Evolutionary conservation across 2,329 filamentous ascomycete genomes (phyloP), one percentile per base, ranked within the genome.

Genomic region (Chaetothyriales sp.): DNA sequence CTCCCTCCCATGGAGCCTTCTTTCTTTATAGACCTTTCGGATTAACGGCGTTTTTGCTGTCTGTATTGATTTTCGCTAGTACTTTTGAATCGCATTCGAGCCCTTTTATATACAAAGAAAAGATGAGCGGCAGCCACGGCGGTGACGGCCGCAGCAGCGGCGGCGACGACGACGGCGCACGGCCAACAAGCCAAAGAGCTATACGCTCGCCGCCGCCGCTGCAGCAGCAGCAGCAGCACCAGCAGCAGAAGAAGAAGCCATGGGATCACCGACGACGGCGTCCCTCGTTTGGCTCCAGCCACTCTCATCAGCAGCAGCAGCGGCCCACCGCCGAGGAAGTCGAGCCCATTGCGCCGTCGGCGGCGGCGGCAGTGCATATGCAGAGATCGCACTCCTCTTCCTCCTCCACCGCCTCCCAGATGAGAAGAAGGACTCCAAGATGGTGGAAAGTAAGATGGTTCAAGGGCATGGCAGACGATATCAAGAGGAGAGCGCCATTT

Each of bases 391-490:
- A n/a, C n/a, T n/a, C n/a, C n/a, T n/a, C n/a, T n/a, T n/a, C n/a
- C n/a, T n/a, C n/a, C n/a, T n/a, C n/a, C n/a, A n/a, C n/a, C n/a
- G n/a, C n/a, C n/a, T n/a, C n/a, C n/a, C n/a, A n/a, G n/a, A 39
- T 15, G 5, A 15, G 32, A 15, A 15, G 10, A 15, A 15, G n/a
- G 52, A 57, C 19, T 42, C 54, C 54, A 56, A 62, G 63, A 55
- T 90, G 86, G 86, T 92, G 84, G 82, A 83, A 77, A 62, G 77
- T 89, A 20, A 75, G 74, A 47, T 71, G 84, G 47, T 90, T 90
- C 65, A 78, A 78, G 39, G 87, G 87, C 61, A 93, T 94, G 79
- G 65, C 80, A 52, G 81, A 85, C 62, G 87, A 94, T 67, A 62
- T 93, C 32, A 79, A 79, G 57, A 79, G 86, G 52, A 72, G 87